These are phyloP conservation scores for Aspergillus floridensis DNA, from an alignment of 2,329 filamentous ascomycete genomes.

Conservation along the genomic window DNA sequence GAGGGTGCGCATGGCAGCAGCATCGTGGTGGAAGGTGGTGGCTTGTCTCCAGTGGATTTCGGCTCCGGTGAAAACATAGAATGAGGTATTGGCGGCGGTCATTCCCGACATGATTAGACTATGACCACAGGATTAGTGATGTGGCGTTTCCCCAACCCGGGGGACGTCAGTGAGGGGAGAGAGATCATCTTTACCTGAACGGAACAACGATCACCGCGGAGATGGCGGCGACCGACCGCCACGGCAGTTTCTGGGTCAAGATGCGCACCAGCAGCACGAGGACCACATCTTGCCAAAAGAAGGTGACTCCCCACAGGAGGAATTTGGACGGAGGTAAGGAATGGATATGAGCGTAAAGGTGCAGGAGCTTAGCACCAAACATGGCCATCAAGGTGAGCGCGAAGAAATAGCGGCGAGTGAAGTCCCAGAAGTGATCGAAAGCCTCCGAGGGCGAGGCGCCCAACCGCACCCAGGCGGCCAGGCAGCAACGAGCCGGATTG, in stretches of 20 bases:
- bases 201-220: constrained; percentile 26
- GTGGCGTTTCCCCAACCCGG: neutral
- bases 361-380: constrained; percentile 26
- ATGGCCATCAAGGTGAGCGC: constrained; percentile 28
- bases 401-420: constrained; percentile 32
- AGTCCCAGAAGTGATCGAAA: constrained; percentile 28
- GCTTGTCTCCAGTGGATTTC: constrained; percentile 40
- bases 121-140: neutral
- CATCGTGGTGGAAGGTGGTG: constrained; percentile 31
- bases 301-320: constrained; percentile 28
- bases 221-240: constrained; percentile 20
- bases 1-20: constrained; percentile 33
- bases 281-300: constrained; percentile 32
- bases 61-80: constrained; percentile 34
- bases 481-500: constrained; percentile 7
- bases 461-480: constrained; percentile 6
- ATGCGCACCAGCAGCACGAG: constrained; percentile 25
- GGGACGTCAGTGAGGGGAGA: neutral
- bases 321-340: constrained; percentile 25
- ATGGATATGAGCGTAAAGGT: constrained; percentile 29
- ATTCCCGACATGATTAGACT: constrained; percentile 34
- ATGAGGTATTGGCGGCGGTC: constrained; percentile 34
- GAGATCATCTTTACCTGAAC: constrained; percentile 24
- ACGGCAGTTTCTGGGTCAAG: constrained; percentile 22
- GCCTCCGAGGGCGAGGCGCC: constrained; percentile 15